These are phyloP conservation scores for Lupinus albus DNA, from an alignment of 306 rosid species.

Conservation along the genomic window DNA sequence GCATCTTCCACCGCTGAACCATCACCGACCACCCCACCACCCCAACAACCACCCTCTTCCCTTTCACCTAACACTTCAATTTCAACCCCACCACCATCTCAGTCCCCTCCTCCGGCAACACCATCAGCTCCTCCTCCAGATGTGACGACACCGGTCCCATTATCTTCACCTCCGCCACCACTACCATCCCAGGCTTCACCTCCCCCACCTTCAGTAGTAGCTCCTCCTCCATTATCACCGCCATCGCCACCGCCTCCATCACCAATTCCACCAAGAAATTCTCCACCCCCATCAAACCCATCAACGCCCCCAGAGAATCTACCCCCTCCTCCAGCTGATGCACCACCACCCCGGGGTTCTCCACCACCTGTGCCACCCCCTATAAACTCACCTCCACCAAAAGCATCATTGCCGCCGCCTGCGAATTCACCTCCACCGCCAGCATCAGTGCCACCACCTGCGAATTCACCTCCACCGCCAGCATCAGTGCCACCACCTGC, in stretches of 20 bases:
- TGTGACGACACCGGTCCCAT: slow-evolving; percentile 35
- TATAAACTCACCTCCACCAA: slow-evolving; percentile 49
- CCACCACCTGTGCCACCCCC: slow-evolving; percentile 53
- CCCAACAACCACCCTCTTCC: slow-evolving; percentile 43
- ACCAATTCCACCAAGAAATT: slow-evolving; percentile 29
- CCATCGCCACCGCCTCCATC: slow-evolving; percentile 19
- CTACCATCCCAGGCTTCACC: slow-evolving; percentile 44
- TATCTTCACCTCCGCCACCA: slow-evolving; percentile 36
- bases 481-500: too few relatives aligned
- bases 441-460: slow-evolving; percentile 32
- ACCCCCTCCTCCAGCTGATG: slow-evolving; percentile 40
- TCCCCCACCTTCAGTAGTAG: slow-evolving; percentile 37
- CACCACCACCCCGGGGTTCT: slow-evolving; percentile 41
- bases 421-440: slow-evolving; percentile 47
- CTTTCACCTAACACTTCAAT: slow-evolving; percentile 16
- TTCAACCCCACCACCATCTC: slow-evolving; percentile 28
- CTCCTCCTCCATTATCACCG: slow-evolving; percentile 23
- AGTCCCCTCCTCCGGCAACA: slow-evolving; percentile 49
- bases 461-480: slow-evolving; percentile 41
- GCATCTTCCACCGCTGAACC: slow-evolving; percentile 51
- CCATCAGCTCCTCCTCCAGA: slow-evolving; percentile 42
- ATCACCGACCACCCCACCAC: slow-evolving; percentile 41
- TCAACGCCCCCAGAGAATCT: slow-evolving; percentile 47
- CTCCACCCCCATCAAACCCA: background rate
- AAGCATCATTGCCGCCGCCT: slow-evolving; percentile 30